Evolutionary conservation across 495 filamentous ascomycete genomes (phyloP).

Genomic region (Penicillium odoratum): DNA sequence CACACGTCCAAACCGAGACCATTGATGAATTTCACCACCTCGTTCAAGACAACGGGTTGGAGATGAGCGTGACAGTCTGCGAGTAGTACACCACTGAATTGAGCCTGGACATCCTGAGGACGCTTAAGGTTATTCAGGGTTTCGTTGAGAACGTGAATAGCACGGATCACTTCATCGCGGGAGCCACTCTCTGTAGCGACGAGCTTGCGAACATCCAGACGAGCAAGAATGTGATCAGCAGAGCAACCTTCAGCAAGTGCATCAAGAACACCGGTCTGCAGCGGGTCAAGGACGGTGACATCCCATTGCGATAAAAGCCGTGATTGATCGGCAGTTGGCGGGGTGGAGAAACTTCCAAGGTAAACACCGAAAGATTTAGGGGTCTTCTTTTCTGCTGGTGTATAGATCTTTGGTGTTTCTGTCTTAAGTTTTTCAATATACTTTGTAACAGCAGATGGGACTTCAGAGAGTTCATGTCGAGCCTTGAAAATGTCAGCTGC

Average conservation of each 20-base stretch:
- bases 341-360: constrained; percentile 4
- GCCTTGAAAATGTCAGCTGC: background rate
- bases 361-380: constrained; percentile 5
- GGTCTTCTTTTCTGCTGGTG: background rate
- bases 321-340: background rate
- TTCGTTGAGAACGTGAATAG: background rate
- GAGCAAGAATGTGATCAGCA: background rate
- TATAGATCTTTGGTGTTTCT: background rate
- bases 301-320: constrained; percentile 4
- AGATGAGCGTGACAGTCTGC: constrained; percentile 2
- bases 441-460: background rate
- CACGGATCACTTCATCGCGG: constrained; percentile 6
- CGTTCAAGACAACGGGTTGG: constrained; percentile 6
- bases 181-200: constrained; percentile 4
- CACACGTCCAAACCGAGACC: constrained; percentile 6
- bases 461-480: constrained; percentile 4
- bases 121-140: background rate
- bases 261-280: constrained; percentile 1
- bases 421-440: constrained; percentile 1
- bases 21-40: constrained; percentile 7
- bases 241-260: background rate
- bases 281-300: constrained; percentile 1
- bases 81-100: background rate
- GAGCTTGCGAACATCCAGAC: constrained; percentile 7
- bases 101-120: background rate